Evolutionary conservation across 305 asterid genomes (phyloP).

Genomic region (Rubia balearica): DNA sequence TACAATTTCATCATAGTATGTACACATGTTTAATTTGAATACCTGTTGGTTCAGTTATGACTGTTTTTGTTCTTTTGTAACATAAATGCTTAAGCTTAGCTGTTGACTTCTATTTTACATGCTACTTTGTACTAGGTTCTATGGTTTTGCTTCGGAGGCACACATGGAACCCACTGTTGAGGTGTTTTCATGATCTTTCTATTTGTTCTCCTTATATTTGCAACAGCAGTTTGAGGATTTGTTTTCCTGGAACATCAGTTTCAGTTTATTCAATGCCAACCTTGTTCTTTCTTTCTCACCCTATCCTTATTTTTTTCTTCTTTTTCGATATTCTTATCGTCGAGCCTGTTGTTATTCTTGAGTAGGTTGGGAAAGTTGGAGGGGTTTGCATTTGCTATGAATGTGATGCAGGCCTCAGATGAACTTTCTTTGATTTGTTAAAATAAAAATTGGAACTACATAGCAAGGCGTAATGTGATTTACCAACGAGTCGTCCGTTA

Average conservation of each 20-base stretch:
- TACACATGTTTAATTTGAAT: neutral
- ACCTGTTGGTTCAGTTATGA: neutral
- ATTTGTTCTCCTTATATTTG: neutral
- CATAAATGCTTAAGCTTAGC: neutral
- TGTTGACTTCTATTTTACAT: constrained; percentile 15
- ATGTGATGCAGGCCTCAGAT: neutral
- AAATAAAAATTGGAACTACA: neutral
- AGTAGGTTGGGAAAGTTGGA: neutral
- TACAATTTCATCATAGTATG: neutral
- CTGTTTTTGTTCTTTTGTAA: constrained; percentile 1
- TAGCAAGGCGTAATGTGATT: neutral
- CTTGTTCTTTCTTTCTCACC: neutral
- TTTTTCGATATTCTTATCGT: neutral
- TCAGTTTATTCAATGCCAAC: neutral
- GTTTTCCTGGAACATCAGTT: neutral
- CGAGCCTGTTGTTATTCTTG: neutral
- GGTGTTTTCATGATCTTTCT: constrained; percentile 34
- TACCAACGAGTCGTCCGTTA: neutral
- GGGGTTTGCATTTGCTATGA: neutral
- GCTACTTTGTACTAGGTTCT: constrained; percentile 47
- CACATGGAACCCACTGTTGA: constrained; percentile 93
- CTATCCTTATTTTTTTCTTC: neutral
- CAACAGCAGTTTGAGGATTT: neutral
- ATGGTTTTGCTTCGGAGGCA: constrained; percentile 94
- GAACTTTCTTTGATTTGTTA: neutral